phyloP scores from a whole-genome alignment of 257 asterid species.

The Leonotis leonurus region DNA sequence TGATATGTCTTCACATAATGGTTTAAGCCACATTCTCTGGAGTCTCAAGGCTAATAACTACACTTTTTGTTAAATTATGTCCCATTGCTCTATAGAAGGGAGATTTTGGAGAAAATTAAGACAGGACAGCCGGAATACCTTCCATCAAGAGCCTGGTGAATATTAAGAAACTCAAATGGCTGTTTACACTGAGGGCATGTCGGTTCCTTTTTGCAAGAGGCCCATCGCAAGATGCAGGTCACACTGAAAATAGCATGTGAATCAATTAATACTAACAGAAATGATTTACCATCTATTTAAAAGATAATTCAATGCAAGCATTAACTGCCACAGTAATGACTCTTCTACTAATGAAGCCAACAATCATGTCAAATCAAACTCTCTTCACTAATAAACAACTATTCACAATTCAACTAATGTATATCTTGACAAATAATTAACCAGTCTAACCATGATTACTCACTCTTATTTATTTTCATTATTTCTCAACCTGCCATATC shows the following conservation, averaged over 20 bases:
- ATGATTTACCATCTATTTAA: not conserved
- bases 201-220: slow-evolving; percentile 69
- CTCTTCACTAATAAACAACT: not conserved
- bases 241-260: slow-evolving; percentile 43
- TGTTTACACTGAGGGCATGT: slow-evolving; percentile 87
- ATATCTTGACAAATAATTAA: not conserved
- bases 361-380: not conserved
- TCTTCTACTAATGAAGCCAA: not conserved
- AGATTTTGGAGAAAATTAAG: not conserved
- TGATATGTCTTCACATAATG: not conserved
- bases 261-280: slow-evolving; percentile 3
- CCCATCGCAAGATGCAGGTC: slow-evolving; percentile 88
- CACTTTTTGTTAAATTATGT: not conserved
- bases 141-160: slow-evolving; percentile 94
- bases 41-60: not conserved
- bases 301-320: slow-evolving; percentile 2
- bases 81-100: not conserved
- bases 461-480: not conserved
- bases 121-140: slow-evolving; percentile 39
- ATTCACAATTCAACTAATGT: not conserved
- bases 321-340: slow-evolving; percentile 1
- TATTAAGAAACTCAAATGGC: slow-evolving; percentile 63
- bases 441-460: not conserved
- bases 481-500: not conserved
- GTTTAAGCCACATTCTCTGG: not conserved